Percentiles rank a stretch among this genome's conserved stretches.
Conservation (phyloP, 306 rosid genomes). For the Quercus suber region DNA sequence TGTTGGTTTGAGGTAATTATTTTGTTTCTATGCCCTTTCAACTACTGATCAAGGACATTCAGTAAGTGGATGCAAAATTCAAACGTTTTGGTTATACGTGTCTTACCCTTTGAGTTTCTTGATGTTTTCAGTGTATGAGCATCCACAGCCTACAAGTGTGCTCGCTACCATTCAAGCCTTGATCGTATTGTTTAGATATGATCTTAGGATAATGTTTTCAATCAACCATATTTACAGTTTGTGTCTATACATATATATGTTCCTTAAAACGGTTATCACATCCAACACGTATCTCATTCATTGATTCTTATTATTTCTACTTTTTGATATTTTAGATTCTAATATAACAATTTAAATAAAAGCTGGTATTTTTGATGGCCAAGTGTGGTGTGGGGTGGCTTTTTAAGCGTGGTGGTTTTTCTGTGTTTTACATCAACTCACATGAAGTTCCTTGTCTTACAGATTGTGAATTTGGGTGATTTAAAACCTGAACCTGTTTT, state of each 20-base stretch:
- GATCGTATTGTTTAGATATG: not conserved
- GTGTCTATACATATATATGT: too few relatives aligned
- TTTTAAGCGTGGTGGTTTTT: not conserved
- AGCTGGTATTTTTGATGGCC: not conserved
- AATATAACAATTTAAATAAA: not conserved
- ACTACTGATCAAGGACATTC: too few relatives aligned
- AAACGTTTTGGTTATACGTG: not conserved
- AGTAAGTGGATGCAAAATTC: not conserved
- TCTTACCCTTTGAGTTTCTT: not conserved
- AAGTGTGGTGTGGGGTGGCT: not conserved
- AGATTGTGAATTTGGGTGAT: conserved; percentile 68
- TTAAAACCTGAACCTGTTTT: conserved; percentile 69
- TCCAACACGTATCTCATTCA: not conserved
- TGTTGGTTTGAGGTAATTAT: not conserved
- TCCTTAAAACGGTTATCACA: not conserved
- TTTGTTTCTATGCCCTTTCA: not conserved
- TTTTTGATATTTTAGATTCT: not conserved
- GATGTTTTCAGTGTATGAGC: not conserved
- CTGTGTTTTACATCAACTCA: not conserved
- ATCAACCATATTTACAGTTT: not conserved
- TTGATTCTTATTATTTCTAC: not conserved
- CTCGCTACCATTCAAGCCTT: not conserved
- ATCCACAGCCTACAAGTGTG: too few relatives aligned
- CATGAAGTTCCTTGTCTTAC: conserved; percentile 6
- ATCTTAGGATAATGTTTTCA: not conserved